A percentile compares a stretch with the other conserved stretches of the same genome.
phyloP scores from a whole-genome alignment of 1,139 yeast genomes.

The Magnusiomyces paraingens region DNA sequence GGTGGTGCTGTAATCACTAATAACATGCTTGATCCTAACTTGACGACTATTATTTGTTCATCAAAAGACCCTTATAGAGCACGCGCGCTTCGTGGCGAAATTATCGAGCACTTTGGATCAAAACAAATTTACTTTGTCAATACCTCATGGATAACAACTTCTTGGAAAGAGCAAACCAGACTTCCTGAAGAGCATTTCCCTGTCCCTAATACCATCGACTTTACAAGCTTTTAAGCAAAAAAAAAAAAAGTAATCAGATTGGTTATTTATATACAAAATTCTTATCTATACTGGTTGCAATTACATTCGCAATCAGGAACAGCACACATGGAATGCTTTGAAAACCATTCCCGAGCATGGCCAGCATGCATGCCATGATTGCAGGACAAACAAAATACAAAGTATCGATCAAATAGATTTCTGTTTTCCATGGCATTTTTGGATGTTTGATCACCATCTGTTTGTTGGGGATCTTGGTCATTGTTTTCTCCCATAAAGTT shows the following conservation, averaged over 20 bases:
- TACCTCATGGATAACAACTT: background rate
- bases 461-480: slow-evolving; percentile 2
- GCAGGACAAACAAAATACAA: slow-evolving; percentile 83
- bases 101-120: background rate
- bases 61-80: background rate
- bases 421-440: slow-evolving; percentile 16
- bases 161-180: slow-evolving; percentile 3
- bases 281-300: slow-evolving; percentile 43
- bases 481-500: background rate
- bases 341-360: slow-evolving; percentile 95
- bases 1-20: background rate
- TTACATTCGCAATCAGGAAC: slow-evolving; percentile 88
- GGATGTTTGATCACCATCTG: slow-evolving; percentile 16
- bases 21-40: background rate
- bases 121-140: background rate
- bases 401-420: slow-evolving; percentile 43
- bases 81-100: background rate
- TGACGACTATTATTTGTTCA: slow-evolving; percentile 2
- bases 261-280: background rate
- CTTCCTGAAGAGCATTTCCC: slow-evolving; percentile 1
- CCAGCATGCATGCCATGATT: slow-evolving; percentile 93
- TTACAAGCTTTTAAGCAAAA: too few species aligned
- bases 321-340: slow-evolving; percentile 81
- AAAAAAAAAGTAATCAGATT: too few species aligned
- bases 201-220: background rate